phyloP scores from a whole-genome alignment of 108 stramenopile species.

The Chaetoceros muelleri region DNA sequence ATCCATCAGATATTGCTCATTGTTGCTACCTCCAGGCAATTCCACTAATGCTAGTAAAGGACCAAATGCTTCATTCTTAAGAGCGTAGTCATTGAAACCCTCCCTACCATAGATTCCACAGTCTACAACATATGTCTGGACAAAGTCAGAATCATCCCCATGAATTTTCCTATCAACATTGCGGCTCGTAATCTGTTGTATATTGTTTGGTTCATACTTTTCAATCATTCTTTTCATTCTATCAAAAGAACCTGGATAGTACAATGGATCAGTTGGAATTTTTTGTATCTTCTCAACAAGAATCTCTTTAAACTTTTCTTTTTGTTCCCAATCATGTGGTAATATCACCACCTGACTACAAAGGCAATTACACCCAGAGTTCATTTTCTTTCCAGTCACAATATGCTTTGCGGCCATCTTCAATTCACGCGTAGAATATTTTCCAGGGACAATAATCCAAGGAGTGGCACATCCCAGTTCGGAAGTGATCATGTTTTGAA shows the following conservation, averaged over 20 bases:
- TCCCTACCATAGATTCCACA: slow-evolving; percentile 13
- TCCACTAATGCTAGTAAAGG: slow-evolving; percentile 19
- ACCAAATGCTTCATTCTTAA: slow-evolving; percentile 17
- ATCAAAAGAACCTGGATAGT: not conserved
- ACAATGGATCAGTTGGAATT: not conserved
- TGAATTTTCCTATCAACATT: not conserved
- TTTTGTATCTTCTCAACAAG: not conserved
- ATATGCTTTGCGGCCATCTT: not conserved
- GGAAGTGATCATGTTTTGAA: not conserved
- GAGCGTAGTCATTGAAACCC: slow-evolving; percentile 9
- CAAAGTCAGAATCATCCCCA: not conserved
- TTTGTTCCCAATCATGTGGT: slow-evolving; percentile 1
- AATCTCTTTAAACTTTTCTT: slow-evolving; percentile 1
- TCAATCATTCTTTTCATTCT: not conserved
- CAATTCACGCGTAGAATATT: not conserved
- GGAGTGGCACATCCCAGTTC: slow-evolving; percentile 8
- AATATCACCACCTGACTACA: slow-evolving; percentile 1
- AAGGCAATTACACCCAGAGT: slow-evolving; percentile 7
- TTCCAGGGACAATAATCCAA: not conserved
- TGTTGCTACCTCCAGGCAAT: slow-evolving; percentile 4
- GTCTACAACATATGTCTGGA: slow-evolving; percentile 1
- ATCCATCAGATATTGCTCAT: slow-evolving; percentile 7
- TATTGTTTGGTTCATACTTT: not conserved
- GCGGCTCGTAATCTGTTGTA: not conserved
- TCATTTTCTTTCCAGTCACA: slow-evolving; percentile 2